A percentile compares a stretch with the other conserved stretches of the same genome.
Evolutionary conservation across 192 early-diverging fungal genomes (phyloP).

Genomic region (Phycomyces nitens): DNA sequence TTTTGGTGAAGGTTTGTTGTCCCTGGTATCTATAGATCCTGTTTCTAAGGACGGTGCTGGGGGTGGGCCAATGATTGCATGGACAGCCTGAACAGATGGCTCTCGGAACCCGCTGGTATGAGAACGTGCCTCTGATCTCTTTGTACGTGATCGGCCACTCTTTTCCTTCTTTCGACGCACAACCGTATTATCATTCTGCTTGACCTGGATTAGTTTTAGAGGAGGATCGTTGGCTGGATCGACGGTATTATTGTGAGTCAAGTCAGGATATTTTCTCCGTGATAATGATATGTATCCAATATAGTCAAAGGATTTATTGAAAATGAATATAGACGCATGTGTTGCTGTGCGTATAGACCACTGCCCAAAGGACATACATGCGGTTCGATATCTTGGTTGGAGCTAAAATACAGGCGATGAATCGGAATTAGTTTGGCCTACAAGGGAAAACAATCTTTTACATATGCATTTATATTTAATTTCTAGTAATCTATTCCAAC

Average conservation of each 20-base stretch:
- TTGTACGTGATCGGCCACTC: neutral
- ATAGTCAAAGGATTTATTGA: neutral
- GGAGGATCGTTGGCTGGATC: neutral
- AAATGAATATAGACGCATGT: neutral
- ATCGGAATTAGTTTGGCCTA: neutral
- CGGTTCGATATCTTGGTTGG: neutral
- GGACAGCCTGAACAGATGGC: neutral
- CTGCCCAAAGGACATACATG: neutral
- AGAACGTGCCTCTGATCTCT: neutral
- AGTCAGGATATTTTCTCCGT: neutral
- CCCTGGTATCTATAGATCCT: too few relatives aligned
- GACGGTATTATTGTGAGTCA: neutral
- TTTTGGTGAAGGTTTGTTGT: neutral
- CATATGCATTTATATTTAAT: neutral
- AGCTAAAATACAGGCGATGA: constrained; percentile 2
- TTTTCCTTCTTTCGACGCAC: constrained; percentile 1
- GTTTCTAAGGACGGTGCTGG: neutral
- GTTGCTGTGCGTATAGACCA: neutral
- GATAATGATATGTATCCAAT: neutral
- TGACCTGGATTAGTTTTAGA: neutral
- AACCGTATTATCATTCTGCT: neutral
- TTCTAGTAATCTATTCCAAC: neutral
- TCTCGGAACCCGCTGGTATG: neutral
- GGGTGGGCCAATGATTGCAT: neutral
- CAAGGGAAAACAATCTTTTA: neutral